A percentile compares a stretch with the other conserved stretches of the same genome.
These are phyloP conservation scores for Arthrobotrys entomopaga DNA, from an alignment of 2,329 filamentous ascomycete species.

Conservation along the genomic window DNA sequence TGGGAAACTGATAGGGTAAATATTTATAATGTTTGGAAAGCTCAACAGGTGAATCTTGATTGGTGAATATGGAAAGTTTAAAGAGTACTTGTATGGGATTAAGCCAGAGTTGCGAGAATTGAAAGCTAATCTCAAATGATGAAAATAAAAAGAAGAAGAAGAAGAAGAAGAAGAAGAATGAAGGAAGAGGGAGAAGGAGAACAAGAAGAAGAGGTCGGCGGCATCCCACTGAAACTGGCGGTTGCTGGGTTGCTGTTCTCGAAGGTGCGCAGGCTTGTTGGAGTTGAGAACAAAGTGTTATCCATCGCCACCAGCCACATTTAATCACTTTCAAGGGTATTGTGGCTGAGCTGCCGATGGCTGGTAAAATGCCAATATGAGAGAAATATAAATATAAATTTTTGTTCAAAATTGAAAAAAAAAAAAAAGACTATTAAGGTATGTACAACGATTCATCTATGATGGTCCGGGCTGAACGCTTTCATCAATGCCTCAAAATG, in stretches of 20 bases:
- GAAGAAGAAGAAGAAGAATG: conserved; percentile 12
- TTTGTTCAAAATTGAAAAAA: neutral
- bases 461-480: conserved; percentile 62
- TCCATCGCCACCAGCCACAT: conserved; percentile 42
- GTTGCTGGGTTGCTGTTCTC: conserved; percentile 29
- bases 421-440: neutral
- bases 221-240: conserved; percentile 43
- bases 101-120: conserved; percentile 53
- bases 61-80: neutral
- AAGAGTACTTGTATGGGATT: conserved; percentile 18
- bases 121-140: neutral
- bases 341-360: conserved; percentile 15
- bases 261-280: conserved; percentile 44
- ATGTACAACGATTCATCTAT: conserved; percentile 35
- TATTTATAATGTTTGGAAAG: neutral
- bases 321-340: neutral
- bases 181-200: conserved; percentile 3
- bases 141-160: conserved; percentile 36
- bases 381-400: neutral
- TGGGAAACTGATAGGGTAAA: conserved; percentile 6
- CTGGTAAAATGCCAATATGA: neutral
- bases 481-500: conserved; percentile 77
- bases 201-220: conserved; percentile 29
- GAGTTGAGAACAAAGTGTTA: conserved; percentile 56
- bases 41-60: neutral